Evolutionary conservation across 2,329 filamentous ascomycete species (phyloP), one percentile per base, ranked within the genome.

Genomic region (Ophiostoma piceae): DNA sequence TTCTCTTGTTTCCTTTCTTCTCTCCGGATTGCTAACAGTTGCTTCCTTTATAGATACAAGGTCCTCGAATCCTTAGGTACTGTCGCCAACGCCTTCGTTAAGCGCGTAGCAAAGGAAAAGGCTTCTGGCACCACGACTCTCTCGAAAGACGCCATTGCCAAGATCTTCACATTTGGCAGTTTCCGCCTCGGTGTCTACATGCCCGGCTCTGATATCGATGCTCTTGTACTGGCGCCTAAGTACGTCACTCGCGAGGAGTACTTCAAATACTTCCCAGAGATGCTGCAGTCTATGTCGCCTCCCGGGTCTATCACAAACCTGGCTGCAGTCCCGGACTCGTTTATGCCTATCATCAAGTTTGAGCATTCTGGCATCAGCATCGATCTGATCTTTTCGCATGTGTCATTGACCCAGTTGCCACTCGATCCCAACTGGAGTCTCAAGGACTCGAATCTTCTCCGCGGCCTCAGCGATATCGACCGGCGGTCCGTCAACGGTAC

Each of bases 131-230:
- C 93, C 65, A 87, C 92, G 62, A 88, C 89, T 41, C 86, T 95
- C 65, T 86, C 95, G 65, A 92, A 94, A 74, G 89, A 90, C 76
- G 92, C 94, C 6, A 92, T 94, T 68, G 95, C 94, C 73, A 95
- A 94, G 81, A 89, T 99, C 74, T 97, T 96, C 79, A 96, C 94
- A 0, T 99, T 95, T 79, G 95, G 95, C 73, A 98, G 95, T 80
- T 99, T 94, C 79, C 90, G 94, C 54, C 84, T 99, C 14, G 95
- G 95, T 71, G 95, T 98, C 32, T 97, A 92, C 79, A 94, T 94
- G 6, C 95, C 95, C 64, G 93, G 93, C 67, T 98, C 95, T 66
- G 95, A 99, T 87, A 98, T 99, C 75, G 95, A 99, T 81, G 97
- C 95, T 1, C 87, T 99, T 68, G 89, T 98, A 71, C 90, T 97